Conservation (phyloP, 2,329 filamentous ascomycete species). For the Aspergillus ruber region DNA sequence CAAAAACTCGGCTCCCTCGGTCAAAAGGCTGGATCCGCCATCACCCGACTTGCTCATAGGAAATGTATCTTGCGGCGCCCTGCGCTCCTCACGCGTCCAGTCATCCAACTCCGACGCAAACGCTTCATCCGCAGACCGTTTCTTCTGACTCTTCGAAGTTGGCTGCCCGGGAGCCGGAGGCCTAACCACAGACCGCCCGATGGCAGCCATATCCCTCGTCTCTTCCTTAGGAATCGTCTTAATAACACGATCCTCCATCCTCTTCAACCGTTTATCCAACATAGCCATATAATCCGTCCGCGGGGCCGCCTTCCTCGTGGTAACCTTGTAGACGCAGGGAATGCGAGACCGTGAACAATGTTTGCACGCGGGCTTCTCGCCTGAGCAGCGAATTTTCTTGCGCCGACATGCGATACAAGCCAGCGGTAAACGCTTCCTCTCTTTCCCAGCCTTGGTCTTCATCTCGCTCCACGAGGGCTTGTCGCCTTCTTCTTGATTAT, state of each 20-base stretch:
- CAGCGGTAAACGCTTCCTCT: conserved; percentile 83
- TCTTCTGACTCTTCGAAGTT: conserved; percentile 59
- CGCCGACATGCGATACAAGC: conserved; percentile 92
- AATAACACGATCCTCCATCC: conserved; percentile 97
- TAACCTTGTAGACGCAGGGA: conserved; percentile 96
- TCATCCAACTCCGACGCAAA: conserved; percentile 75
- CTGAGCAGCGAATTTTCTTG: conserved; percentile 97
- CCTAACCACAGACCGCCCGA: conserved; percentile 77
- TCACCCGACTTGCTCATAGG: conserved; percentile 59
- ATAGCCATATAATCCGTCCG: conserved; percentile 99
- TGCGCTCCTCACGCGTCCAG: conserved; percentile 62
- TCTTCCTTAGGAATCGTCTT: conserved; percentile 89
- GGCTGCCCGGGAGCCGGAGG: conserved; percentile 58
- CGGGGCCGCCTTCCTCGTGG: conserved; percentile 85
- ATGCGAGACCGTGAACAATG: conserved; percentile 89
- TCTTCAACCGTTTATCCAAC: conserved; percentile 88
- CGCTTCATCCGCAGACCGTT: conserved; percentile 78
- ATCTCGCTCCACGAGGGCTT: conserved; percentile 69
- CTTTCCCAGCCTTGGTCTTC: conserved; percentile 90
- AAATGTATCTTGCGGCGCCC: conserved; percentile 43
- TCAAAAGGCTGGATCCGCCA: conserved; percentile 64
- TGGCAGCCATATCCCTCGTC: conserved; percentile 58
- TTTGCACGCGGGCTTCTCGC: conserved; percentile 95
- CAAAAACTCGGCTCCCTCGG: conserved; percentile 74
- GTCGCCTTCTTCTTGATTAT: conserved; percentile 43